Conservation (phyloP, 306 rosid genomes). For the Arachis hypogaea region DNA sequence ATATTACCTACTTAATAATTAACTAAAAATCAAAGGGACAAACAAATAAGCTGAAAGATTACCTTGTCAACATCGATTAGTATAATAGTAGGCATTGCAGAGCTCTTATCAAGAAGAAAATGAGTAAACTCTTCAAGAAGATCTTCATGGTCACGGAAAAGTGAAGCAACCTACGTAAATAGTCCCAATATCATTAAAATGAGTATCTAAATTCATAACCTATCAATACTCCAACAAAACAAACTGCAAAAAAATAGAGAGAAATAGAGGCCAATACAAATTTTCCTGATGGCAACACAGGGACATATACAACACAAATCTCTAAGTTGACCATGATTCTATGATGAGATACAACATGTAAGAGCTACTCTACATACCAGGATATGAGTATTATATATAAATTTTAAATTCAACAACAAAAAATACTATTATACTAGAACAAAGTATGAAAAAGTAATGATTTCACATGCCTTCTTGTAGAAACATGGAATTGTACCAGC, state of each 20-base stretch:
- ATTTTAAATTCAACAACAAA: neutral
- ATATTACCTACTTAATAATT: constrained; percentile 40
- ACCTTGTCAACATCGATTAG: constrained; percentile 87
- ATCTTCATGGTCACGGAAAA: constrained; percentile 85
- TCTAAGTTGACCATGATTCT: constrained; percentile 35
- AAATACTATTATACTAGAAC: constrained; percentile 28
- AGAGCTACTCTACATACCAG: constrained; percentile 20
- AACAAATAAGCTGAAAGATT: constrained; percentile 11
- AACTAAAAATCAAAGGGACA: constrained; percentile 33
- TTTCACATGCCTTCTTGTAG: constrained; percentile 85
- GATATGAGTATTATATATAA: constrained; percentile 3
- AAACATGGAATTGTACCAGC: constrained; percentile 95
- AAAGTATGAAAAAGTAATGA: constrained; percentile 27
- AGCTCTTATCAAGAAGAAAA: constrained; percentile 90
- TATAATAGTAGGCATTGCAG: constrained; percentile 68
- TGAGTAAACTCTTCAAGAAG: constrained; percentile 87
- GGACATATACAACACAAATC: constrained; percentile 50
- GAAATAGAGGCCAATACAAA: neutral
- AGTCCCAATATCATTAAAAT: constrained; percentile 36
- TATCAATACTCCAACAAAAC: neutral
- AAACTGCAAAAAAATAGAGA: neutral
- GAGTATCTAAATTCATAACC: neutral
- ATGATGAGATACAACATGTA: neutral
- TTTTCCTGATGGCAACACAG: neutral
- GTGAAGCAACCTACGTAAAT: constrained; percentile 71